A percentile compares a stretch with the other conserved stretches of the same genome.
Conservation (phyloP, 441 rosid genomes). For the Metrosideros polymorpha region DNA sequence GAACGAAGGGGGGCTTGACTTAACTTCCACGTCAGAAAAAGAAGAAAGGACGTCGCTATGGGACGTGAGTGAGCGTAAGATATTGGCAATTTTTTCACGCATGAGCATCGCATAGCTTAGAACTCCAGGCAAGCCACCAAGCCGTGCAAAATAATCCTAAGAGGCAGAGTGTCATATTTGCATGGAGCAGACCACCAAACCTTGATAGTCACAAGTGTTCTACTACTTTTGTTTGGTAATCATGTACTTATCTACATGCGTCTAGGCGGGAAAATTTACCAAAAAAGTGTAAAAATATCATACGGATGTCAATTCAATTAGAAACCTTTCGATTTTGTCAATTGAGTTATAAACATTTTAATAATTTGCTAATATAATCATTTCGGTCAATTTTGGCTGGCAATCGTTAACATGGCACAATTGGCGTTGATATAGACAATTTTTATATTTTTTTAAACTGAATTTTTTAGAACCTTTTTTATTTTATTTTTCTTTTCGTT, state of each 20-base stretch:
- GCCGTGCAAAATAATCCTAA: neutral
- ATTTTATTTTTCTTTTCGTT: fast-evolving
- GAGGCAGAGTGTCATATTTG: neutral
- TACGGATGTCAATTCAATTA: fast-evolving
- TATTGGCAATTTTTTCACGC: neutral
- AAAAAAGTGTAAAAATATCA: neutral
- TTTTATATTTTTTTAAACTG: neutral
- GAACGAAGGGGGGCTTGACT: neutral
- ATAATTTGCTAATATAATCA: neutral
- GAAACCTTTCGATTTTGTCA: neutral
- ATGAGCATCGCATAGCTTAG: neutral
- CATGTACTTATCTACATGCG: neutral
- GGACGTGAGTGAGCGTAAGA: neutral
- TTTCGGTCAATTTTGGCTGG: fast-evolving
- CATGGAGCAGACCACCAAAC: neutral
- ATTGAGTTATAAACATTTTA: neutral
- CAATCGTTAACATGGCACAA: fast-evolving
- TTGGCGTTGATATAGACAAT: fast-evolving
- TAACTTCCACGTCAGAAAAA: neutral
- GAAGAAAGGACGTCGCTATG: neutral
- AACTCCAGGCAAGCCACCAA: neutral
- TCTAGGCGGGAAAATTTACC: neutral
- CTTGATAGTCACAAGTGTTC: neutral
- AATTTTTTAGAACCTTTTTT: neutral
- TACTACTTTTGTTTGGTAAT: neutral